Evolutionary conservation across 2,329 filamentous ascomycete species (phyloP).

Genomic region (Periconia digitata): DNA sequence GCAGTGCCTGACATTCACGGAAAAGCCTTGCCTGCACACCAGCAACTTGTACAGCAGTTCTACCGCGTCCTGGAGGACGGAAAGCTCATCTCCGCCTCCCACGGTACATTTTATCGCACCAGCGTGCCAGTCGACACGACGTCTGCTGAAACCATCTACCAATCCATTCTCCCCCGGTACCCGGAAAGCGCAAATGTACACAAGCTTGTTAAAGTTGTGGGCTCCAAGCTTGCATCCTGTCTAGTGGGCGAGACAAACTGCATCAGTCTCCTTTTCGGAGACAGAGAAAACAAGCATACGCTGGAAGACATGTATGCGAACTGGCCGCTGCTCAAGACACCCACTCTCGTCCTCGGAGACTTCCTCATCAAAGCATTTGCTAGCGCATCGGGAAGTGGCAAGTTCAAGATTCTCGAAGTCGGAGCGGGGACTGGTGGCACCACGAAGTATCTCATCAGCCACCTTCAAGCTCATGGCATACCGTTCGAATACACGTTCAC

Average conservation of each 20-base stretch:
- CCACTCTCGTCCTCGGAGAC: conserved; percentile 14
- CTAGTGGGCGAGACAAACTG: conserved; percentile 43
- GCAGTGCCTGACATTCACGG: conserved; percentile 1
- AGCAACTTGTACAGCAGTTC: conserved; percentile 4
- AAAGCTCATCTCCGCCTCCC: neutral
- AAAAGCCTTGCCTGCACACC: neutral
- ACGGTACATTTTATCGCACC: conserved; percentile 1
- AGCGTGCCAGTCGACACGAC: neutral
- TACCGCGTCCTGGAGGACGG: conserved; percentile 8
- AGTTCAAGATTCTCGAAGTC: conserved; percentile 39
- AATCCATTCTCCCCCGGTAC: neutral
- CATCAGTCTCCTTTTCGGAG: conserved; percentile 45
- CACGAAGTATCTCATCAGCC: conserved; percentile 31
- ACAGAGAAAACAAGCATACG: conserved; percentile 21
- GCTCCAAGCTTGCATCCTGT: conserved; percentile 15
- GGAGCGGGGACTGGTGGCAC: conserved; percentile 45
- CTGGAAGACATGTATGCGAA: conserved; percentile 43
- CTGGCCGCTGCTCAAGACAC: conserved; percentile 16
- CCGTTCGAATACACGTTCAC: conserved; percentile 45
- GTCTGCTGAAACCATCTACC: neutral
- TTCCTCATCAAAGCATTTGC: conserved; percentile 11
- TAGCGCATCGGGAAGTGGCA: conserved; percentile 2
- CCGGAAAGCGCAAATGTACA: neutral
- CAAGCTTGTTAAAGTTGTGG: neutral
- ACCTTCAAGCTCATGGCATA: conserved; percentile 27